Evolutionary conservation across 1,139 yeast genomes (phyloP), one percentile per base, ranked within the genome.

Genomic region (Scheffersomyces lignicola): DNA sequence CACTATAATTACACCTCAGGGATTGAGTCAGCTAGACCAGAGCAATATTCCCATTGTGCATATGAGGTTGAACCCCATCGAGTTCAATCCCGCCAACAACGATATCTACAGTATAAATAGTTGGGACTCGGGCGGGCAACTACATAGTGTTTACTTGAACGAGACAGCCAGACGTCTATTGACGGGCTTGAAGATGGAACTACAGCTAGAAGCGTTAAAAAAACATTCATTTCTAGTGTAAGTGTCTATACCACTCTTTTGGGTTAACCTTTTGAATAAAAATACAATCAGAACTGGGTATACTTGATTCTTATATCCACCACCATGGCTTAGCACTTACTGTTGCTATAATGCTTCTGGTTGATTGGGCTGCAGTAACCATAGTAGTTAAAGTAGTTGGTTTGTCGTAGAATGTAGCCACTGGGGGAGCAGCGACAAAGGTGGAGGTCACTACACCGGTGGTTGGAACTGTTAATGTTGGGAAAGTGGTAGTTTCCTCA

Each of bases 1-100:
- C 1, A 69, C 73, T 11, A 65, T 73, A 2, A 63, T 83, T 32
- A 81, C 94, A 0, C 54, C 65, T 24, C 83, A 80, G 39, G 89
- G 83, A 0, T 58, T 73, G 24, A 60, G 62, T 5, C 78, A 80
- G 36, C 66, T 83, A 43, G 78, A 82, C 40, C 61, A 63, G 10
- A 52, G 76, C n/a, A 55, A 60, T 11, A 60, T 79, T 31, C 89
- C 92, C 2, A 52, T 83, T 38, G 59, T 80, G 3, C 81, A 71
- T 48, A 57, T 73, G 5, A 69, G 72, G 34, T 56, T 78, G 21
- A 53, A 65, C 1, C 64, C 67, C 14, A 51, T 51, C 43, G 49
- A 38, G 41, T 57, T 51, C 27, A 48, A 33, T 38, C 28, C 31
- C 8, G n/a, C 8, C n/a, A 11, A 12, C 13, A 24, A 41, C 38